A percentile compares a stretch with the other conserved stretches of the same genome.
phyloP scores from a whole-genome alignment of 1,284 basidiomycete species.

The Sporisorium graminicola region DNA sequence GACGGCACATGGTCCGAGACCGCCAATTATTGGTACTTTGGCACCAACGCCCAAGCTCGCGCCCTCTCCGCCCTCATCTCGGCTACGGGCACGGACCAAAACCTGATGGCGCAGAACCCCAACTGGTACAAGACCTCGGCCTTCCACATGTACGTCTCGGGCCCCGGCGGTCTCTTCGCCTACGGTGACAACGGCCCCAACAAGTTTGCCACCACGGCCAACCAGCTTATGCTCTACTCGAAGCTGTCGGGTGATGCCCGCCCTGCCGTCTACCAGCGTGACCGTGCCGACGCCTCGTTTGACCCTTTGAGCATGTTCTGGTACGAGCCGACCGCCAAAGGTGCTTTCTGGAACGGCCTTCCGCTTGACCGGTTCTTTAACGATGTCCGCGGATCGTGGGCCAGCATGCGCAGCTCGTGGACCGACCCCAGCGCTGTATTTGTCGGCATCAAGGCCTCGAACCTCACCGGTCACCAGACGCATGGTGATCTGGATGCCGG shows the following conservation, averaged over 20 bases:
- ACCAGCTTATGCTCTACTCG: constrained; percentile 63
- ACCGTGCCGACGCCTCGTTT: constrained; percentile 80
- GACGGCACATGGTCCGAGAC: constrained; percentile 98
- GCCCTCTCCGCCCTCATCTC: constrained; percentile 84
- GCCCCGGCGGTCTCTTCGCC: constrained; percentile 87
- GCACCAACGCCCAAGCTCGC: constrained; percentile 90
- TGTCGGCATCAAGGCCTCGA: constrained; percentile 89
- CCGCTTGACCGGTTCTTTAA: constrained; percentile 85
- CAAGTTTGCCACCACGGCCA: constrained; percentile 79
- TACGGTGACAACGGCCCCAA: constrained; percentile 95
- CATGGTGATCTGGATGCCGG: constrained; percentile 94
- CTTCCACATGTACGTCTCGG: constrained; percentile 91
- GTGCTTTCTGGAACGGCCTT: constrained; percentile 91
- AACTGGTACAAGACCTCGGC: constrained; percentile 80
- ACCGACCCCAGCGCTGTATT: constrained; percentile 86
- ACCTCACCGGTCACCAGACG: constrained; percentile 79
- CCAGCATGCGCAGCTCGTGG: constrained; percentile 89
- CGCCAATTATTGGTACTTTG: constrained; percentile 77
- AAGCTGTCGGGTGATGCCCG: constrained; percentile 72
- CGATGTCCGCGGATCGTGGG: constrained; percentile 80
- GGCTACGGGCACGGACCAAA: constrained; percentile 86
- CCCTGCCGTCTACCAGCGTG: constrained; percentile 91
- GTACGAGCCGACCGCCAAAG: constrained; percentile 85
- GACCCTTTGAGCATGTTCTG: constrained; percentile 98
- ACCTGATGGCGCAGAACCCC: constrained; percentile 74